Conservation (phyloP, 208 protist species). For the Lotmaria passim region DNA sequence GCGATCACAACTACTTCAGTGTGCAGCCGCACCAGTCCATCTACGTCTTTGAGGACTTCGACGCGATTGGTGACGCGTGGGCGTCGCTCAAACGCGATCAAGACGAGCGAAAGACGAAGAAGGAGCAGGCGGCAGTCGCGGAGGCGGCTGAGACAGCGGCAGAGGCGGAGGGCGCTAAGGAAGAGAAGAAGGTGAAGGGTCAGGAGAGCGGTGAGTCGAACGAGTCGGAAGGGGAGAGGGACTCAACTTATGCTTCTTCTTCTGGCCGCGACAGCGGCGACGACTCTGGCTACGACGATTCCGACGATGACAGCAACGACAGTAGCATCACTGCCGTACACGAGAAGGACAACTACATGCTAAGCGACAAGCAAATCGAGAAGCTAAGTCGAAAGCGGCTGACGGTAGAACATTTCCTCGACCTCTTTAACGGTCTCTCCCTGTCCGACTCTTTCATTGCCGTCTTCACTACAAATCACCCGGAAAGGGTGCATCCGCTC, state of each 20-base stretch:
- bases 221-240: background rate
- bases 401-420: constrained; percentile 86
- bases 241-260: background rate
- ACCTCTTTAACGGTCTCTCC: constrained; percentile 86
- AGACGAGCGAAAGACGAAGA: background rate
- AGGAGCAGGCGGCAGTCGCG: constrained; percentile 1
- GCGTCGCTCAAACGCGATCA: constrained; percentile 15
- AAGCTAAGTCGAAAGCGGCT: constrained; percentile 52
- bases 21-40: constrained; percentile 62
- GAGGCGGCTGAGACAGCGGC: background rate
- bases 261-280: background rate
- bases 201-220: background rate
- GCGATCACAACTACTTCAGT: background rate
- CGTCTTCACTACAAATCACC: constrained; percentile 93
- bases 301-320: constrained; percentile 16
- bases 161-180: background rate
- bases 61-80: constrained; percentile 52
- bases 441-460: constrained; percentile 82
- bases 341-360: constrained; percentile 13
- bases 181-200: background rate
- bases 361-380: constrained; percentile 18
- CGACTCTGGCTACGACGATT: constrained; percentile 14
- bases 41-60: constrained; percentile 88
- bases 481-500: constrained; percentile 72
- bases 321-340: background rate